Evolutionary conservation across 2,329 filamentous ascomycete species (phyloP).

Genomic region (Botrytis elliptica): DNA sequence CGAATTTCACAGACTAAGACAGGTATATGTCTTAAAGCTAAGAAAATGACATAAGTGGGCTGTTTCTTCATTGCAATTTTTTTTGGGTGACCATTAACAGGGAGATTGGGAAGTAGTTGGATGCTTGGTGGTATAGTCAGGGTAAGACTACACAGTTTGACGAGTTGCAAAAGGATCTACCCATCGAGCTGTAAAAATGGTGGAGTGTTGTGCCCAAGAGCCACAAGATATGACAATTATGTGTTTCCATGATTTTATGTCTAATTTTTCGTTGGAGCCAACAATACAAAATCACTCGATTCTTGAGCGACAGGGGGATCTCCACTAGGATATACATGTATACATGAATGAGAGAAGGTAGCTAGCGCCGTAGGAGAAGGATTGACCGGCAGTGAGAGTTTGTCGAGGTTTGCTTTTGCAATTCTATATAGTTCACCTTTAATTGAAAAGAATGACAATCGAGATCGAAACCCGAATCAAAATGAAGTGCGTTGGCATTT

Average conservation of each 20-base stretch:
- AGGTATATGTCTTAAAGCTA: not conserved
- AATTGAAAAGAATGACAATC: not conserved
- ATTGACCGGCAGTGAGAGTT: not conserved
- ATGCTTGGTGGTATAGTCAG: not conserved
- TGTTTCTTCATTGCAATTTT: not conserved
- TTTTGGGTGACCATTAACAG: not conserved
- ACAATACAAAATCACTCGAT: not conserved
- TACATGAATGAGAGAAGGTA: not conserved
- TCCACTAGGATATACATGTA: not conserved
- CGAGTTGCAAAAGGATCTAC: not conserved
- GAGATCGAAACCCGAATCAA: not conserved
- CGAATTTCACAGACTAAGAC: not conserved
- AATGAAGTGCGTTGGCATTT: slow-evolving; percentile 2
- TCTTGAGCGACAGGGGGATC: not conserved
- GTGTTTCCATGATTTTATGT: not conserved
- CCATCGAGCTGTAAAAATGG: not conserved
- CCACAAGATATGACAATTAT: not conserved
- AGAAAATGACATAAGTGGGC: not conserved
- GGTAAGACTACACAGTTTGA: not conserved
- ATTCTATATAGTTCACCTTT: not conserved
- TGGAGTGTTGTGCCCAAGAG: not conserved
- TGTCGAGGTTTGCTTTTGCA: not conserved
- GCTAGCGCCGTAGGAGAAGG: not conserved
- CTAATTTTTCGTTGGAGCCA: not conserved
- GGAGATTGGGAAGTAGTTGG: not conserved